Evolutionary conservation across 305 asterid species (phyloP).

Genomic region (Rubia tinctorum): DNA sequence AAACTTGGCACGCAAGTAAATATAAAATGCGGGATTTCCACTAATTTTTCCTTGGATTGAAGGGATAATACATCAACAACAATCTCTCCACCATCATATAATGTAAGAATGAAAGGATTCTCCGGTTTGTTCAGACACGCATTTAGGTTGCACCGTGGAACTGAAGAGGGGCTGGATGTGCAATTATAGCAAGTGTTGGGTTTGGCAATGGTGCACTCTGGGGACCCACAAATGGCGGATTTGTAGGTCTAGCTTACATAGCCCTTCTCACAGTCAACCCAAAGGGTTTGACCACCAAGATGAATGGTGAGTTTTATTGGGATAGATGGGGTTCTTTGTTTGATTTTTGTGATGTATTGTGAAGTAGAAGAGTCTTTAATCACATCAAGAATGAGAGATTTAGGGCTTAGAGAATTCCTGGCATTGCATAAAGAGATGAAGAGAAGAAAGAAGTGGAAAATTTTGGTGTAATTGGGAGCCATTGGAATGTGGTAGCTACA

Average conservation of each 20-base stretch:
- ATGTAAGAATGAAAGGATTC: constrained; percentile 19
- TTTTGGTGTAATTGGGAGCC: constrained; percentile 8
- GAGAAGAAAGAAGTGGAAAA: constrained; percentile 7
- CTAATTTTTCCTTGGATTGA: constrained; percentile 15
- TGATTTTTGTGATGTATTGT: constrained; percentile 39
- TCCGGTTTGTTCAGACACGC: constrained; percentile 24
- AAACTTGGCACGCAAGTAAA: constrained; percentile 22
- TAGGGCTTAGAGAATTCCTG: constrained; percentile 24
- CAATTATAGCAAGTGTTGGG: constrained; percentile 32
- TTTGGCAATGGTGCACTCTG: constrained; percentile 40
- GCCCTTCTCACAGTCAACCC: constrained; percentile 49
- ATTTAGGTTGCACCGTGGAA: constrained; percentile 25
- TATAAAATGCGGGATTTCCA: constrained; percentile 5
- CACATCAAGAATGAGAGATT: constrained; percentile 37
- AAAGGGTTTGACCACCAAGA: constrained; percentile 47
- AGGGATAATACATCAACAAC: constrained; percentile 21
- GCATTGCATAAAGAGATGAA: constrained; percentile 23
- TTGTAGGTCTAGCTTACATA: constrained; percentile 40
- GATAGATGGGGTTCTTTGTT: constrained; percentile 45
- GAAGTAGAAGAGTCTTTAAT: constrained; percentile 40
- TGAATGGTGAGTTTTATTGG: constrained; percentile 40
- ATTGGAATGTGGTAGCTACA: background rate
- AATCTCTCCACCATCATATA: constrained; percentile 21
- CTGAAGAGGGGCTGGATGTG: constrained; percentile 16
- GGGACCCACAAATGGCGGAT: constrained; percentile 43